Base-by-base conservation (phyloP, 371 early-diverging fungal genomes). In the Mucor indicus region DNA sequence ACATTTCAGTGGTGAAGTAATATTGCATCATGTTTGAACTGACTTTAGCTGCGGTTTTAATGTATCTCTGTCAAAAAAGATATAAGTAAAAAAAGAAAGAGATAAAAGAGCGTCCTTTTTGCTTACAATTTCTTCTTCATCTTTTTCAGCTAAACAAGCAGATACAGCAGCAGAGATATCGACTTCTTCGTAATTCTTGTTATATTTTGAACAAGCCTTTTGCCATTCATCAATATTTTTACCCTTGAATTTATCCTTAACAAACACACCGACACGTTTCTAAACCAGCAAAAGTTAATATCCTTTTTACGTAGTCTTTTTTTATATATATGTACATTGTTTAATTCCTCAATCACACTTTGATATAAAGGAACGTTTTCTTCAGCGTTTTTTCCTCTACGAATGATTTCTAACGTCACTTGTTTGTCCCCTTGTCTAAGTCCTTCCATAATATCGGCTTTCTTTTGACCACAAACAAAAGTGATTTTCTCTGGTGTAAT, bases 1-100 rank as follows among this genome's bases (percentile, higher is more conserved):
- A 78, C 86, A 96, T 92, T 59, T 92, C 86, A 45, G 87, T 76
- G 19, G 89, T 80, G 49, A 96, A 91, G 48, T 82, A 90, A 56
- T 92, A 79, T 55, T 88, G 85, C 92, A 97, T 89, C 46, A 93
- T 62, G 15, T 73, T 49, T 6, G 88, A 79, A 33, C 89, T 86
- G 25, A 89, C 31, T 52, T 81, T 85, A 38, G 91, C 74, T 0
- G 97, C 98, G 13, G 67, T 69, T 51, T 75, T 69, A 50, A 89
- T 82, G 21, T 78, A 70, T 74, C 81, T 74, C 92, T 92, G 53
- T 13, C 20, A 27, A 39, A 35, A 15, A 37, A 38, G 15, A 15
- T 9, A 9, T 17, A 43, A 27, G 22, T 16, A 32, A 8, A n/a
- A 29, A 19, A 5, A 16, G 11, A 37, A 10, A 21, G 12, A 32